These are phyloP conservation scores for Hanseniaspora sp. DNA, from an alignment of 1,139 yeast genomes.

Conservation along the genomic window DNA sequence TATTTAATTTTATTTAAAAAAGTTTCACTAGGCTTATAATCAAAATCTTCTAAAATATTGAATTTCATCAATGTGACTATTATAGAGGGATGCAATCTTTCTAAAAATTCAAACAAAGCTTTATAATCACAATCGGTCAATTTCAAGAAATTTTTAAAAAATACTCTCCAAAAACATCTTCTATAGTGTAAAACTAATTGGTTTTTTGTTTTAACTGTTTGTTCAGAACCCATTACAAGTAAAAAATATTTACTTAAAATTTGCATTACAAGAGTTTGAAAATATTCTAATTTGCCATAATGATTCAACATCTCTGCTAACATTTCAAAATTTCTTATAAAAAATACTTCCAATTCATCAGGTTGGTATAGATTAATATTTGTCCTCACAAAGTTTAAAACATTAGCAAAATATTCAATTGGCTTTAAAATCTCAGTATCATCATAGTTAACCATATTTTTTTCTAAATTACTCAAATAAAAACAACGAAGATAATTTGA, in stretches of 20 bases:
- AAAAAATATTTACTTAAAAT: background rate
- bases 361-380: background rate
- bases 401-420: background rate
- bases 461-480: background rate
- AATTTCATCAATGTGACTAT: constrained; percentile 1
- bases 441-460: background rate
- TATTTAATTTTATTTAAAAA: background rate
- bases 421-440: background rate
- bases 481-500: background rate
- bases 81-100: constrained; percentile 5
- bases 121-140: constrained; percentile 1
- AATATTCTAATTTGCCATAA: background rate
- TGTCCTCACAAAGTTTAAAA: background rate
- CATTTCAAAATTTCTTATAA: background rate
- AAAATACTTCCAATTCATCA: background rate
- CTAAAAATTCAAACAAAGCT: constrained; percentile 6
- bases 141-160: constrained; percentile 4
- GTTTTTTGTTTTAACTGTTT: background rate
- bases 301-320: background rate
- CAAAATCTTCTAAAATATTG: background rate
- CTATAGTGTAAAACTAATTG: background rate
- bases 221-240: background rate
- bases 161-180: constrained; percentile 3
- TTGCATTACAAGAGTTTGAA: constrained; percentile 4
- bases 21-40: background rate